Conservation (phyloP, 768 basidiomycete species). For the Mycena epipterygia region DNA sequence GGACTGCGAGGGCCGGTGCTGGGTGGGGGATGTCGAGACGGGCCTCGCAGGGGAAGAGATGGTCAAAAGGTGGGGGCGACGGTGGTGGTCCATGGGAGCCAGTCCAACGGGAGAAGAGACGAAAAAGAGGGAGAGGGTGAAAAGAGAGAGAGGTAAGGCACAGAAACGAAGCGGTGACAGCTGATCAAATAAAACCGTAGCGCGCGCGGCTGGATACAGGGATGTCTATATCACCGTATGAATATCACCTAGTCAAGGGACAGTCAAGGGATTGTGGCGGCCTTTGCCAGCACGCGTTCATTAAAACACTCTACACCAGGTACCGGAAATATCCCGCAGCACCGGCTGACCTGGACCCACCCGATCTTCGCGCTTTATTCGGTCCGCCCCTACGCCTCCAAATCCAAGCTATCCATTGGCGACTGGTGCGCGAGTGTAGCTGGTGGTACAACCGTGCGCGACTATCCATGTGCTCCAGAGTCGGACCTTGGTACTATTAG, state of each 20-base stretch:
- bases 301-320: neutral
- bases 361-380: neutral
- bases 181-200: neutral
- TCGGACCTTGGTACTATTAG: too few relatives aligned
- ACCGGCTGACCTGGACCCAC: neutral
- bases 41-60: slow-evolving; percentile 47
- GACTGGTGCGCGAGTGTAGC: too few relatives aligned
- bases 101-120: slow-evolving; percentile 37
- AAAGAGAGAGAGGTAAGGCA: slow-evolving; percentile 34
- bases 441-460: too few relatives aligned
- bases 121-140: slow-evolving; percentile 37
- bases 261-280: neutral
- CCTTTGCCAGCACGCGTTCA: neutral
- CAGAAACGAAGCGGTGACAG: neutral
- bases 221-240: too few relatives aligned
- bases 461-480: too few relatives aligned
- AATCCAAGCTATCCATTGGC: too few relatives aligned
- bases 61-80: slow-evolving; percentile 45
- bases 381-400: slow-evolving; percentile 24
- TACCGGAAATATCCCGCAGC: too few relatives aligned
- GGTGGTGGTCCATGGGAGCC: slow-evolving; percentile 47
- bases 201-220: neutral
- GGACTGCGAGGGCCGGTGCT: slow-evolving; percentile 47
- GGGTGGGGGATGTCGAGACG: slow-evolving; percentile 43
- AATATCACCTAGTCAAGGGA: neutral